These are phyloP conservation scores for Miscanthus sacchariflorus DNA, from an alignment of 202 grass and related monocot genomes.

Conservation along the genomic window DNA sequence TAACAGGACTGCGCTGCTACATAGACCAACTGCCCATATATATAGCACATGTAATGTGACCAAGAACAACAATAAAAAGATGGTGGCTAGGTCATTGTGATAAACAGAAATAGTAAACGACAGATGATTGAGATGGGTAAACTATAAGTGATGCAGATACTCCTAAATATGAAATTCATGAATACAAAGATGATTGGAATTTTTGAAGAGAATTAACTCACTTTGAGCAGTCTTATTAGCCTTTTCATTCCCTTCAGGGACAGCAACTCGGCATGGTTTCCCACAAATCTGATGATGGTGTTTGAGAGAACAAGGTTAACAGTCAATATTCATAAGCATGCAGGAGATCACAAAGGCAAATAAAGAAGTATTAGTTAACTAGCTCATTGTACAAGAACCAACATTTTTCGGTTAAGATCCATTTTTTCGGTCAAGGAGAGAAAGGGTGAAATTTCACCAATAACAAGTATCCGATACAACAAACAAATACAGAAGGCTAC, in stretches of 20 bases:
- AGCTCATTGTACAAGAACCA: too few relatives aligned
- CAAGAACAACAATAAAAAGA: too few relatives aligned
- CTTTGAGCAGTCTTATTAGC: background rate
- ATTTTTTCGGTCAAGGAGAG: too few relatives aligned
- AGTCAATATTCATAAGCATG: background rate
- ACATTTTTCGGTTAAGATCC: too few relatives aligned
- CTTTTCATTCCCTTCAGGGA: background rate
- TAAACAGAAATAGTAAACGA: background rate
- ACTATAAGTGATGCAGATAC: background rate
- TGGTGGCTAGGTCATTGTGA: background rate
- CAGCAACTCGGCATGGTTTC: background rate
- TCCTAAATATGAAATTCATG: conserved; percentile 18
- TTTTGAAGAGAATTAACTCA: conserved; percentile 55
- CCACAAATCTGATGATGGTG: background rate
- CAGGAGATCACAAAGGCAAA: background rate
- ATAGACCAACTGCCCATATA: background rate
- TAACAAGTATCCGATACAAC: too few relatives aligned
- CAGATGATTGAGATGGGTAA: conserved; percentile 17
- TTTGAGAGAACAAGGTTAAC: background rate
- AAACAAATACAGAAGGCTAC: too few relatives aligned
- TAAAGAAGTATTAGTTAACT: background rate
- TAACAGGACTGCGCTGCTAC: background rate
- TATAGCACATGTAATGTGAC: background rate
- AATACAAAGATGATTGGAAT: conserved; percentile 5
- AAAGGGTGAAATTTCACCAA: too few relatives aligned